Conservation (phyloP, 257 asterid species). For the Solanum microdontum region DNA sequence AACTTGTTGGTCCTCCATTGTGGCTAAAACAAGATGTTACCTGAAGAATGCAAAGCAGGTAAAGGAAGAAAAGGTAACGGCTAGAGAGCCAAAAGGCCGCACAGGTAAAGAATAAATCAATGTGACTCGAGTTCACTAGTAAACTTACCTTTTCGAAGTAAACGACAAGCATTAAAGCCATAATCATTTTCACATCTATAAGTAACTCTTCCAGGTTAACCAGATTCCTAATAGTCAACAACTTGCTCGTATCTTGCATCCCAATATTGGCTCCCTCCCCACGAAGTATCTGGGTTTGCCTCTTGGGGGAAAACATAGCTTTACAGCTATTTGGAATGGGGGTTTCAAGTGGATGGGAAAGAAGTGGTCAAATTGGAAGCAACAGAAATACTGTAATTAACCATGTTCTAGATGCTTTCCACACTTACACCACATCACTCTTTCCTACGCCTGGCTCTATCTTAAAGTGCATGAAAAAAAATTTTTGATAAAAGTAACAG, state of each 20-base stretch:
- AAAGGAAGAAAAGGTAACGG: background rate
- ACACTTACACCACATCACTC: background rate
- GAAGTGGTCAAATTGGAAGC: background rate
- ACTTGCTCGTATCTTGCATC: background rate
- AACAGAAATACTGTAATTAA: background rate
- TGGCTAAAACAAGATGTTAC: background rate
- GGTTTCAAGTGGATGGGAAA: background rate
- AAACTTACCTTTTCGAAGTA: background rate
- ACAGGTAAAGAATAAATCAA: background rate
- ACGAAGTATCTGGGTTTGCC: background rate
- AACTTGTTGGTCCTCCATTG: background rate
- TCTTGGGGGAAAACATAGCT: background rate
- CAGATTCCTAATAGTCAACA: background rate
- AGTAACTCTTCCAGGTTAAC: background rate
- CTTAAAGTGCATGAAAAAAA: background rate
- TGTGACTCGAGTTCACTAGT: background rate
- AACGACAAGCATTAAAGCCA: background rate
- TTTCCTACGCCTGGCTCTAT: background rate
- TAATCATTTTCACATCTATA: background rate
- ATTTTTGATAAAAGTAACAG: too few relatives aligned
- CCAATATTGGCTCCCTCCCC: background rate
- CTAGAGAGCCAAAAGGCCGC: background rate
- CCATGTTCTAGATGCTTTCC: background rate
- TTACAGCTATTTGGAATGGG: background rate
- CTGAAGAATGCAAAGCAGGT: background rate